A percentile compares a stretch with the other conserved stretches of the same genome.
These are phyloP conservation scores for Scenedesmus sp. DNA, from an alignment of 163 green algal genomes.

Conservation along the genomic window DNA sequence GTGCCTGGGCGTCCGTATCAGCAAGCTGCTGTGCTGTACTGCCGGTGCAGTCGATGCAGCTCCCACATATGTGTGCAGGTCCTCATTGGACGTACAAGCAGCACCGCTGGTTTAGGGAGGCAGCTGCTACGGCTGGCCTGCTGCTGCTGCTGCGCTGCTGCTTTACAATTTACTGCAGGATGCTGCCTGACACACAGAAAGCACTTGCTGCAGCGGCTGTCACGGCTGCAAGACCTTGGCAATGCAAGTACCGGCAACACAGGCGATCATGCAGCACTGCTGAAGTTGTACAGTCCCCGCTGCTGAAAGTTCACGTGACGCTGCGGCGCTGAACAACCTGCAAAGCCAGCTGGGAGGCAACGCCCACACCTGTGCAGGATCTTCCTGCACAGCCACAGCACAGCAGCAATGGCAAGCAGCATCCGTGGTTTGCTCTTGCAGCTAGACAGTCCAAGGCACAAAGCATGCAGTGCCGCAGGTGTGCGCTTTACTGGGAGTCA, in stretches of 20 bases:
- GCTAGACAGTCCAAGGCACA: not conserved
- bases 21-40: not conserved
- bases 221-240: not conserved
- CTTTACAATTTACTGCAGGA: not conserved
- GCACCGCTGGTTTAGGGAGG: too few species aligned
- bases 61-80: too few species aligned
- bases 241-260: not conserved
- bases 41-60: not conserved
- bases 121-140: not conserved
- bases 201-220: too few species aligned
- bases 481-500: too few species aligned
- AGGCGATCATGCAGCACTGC: not conserved
- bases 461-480: not conserved
- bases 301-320: not conserved
- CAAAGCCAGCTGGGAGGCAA: not conserved
- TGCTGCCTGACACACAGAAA: not conserved
- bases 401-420: not conserved
- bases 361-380: conserved; percentile 80
- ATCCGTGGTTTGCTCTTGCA: not conserved
- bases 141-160: not conserved
- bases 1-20: not conserved
- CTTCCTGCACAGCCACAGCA: conserved; percentile 58
- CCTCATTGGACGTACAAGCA: too few species aligned
- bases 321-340: not conserved
- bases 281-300: not conserved